Conservation (phyloP, 2,329 filamentous ascomycete genomes). For the Arthrobotrys pseudoclavata region DNA sequence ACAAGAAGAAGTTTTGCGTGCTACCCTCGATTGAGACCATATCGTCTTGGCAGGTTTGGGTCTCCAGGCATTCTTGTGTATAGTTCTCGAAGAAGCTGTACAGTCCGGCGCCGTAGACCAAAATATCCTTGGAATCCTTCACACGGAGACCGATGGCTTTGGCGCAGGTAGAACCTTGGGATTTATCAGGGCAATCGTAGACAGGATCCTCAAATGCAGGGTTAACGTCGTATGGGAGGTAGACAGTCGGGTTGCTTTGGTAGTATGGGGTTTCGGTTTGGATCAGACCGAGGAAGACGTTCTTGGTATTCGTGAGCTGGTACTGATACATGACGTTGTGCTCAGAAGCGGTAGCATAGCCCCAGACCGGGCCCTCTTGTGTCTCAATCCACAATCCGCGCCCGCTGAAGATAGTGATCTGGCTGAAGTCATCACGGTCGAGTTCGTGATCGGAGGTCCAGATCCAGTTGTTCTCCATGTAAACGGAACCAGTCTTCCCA, state of each 20-base stretch:
- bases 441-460: conserved; percentile 69
- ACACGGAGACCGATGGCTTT: conserved; percentile 78
- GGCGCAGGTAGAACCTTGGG: conserved; percentile 66
- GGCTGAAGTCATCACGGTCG: conserved; percentile 63
- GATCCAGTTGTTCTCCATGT: conserved; percentile 70
- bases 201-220: conserved; percentile 60
- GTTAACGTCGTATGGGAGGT: conserved; percentile 68
- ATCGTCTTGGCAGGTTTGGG: conserved; percentile 61
- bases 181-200: conserved; percentile 60
- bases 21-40: conserved; percentile 63
- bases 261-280: conserved; percentile 71
- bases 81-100: conserved; percentile 80
- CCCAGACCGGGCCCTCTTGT: conserved; percentile 64
- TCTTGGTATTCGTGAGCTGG: conserved; percentile 68
- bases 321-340: conserved; percentile 71
- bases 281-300: conserved; percentile 70
- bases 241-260: conserved; percentile 68
- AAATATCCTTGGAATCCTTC: conserved; percentile 71
- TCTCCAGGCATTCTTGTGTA: conserved; percentile 63
- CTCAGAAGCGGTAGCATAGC: conserved; percentile 70
- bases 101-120: conserved; percentile 75
- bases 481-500: conserved; percentile 64
- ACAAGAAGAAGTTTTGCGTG: conserved; percentile 66
- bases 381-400: conserved; percentile 66
- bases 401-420: conserved; percentile 66